Conservation (phyloP, 108 stramenopile genomes). For the Fragilaria radians region DNA sequence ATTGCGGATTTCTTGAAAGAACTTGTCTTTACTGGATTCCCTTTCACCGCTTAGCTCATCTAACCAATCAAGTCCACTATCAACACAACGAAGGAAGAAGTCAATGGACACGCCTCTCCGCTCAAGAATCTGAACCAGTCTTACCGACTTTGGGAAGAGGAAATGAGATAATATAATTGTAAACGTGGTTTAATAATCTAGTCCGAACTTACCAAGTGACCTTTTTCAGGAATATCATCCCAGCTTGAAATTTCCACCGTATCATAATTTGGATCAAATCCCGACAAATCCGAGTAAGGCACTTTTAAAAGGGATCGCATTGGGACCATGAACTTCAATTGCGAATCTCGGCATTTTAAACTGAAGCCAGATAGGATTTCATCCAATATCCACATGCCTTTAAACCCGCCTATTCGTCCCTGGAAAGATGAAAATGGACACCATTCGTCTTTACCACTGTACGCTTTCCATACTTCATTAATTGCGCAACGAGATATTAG, state of each 20-base stretch:
- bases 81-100: conserved; percentile 10
- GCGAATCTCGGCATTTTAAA: conserved; percentile 18
- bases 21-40: conserved; percentile 7
- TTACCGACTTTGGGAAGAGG: not conserved
- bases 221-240: conserved; percentile 14
- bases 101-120: conserved; percentile 13
- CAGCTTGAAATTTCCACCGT: conserved; percentile 24
- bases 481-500: conserved; percentile 20
- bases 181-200: not conserved
- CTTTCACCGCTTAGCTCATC: conserved; percentile 1
- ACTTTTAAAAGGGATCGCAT: conserved; percentile 6
- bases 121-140: conserved; percentile 16
- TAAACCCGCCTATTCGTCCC: conserved; percentile 32
- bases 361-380: conserved; percentile 13
- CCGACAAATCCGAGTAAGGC: not conserved
- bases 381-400: conserved; percentile 31
- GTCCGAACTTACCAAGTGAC: conserved; percentile 3
- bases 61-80: not conserved
- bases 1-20: conserved; percentile 9
- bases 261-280: conserved; percentile 12
- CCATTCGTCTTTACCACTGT: not conserved
- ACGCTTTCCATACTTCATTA: conserved; percentile 17
- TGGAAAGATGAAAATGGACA: conserved; percentile 27
- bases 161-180: not conserved
- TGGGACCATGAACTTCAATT: conserved; percentile 17